phyloP scores from a whole-genome alignment of 2,329 filamentous ascomycete species.

The Ophiostoma australiae region DNA sequence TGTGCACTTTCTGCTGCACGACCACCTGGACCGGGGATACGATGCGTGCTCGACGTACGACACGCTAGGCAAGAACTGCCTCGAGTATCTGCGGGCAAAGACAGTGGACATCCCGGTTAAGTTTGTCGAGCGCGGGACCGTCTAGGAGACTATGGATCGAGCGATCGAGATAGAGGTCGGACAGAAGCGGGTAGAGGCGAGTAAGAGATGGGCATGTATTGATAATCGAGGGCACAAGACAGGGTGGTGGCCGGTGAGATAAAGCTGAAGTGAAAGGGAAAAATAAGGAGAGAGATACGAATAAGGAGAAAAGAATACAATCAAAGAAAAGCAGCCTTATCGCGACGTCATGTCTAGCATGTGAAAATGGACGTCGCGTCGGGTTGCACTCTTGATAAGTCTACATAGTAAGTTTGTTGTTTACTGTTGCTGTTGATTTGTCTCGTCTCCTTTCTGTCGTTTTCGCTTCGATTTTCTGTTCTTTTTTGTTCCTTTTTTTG shows the following conservation, averaged over 20 bases:
- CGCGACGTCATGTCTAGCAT: neutral
- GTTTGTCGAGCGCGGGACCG: conserved; percentile 40
- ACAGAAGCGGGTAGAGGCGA: neutral
- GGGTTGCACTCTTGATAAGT: neutral
- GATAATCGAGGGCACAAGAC: neutral
- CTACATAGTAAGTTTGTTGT: neutral
- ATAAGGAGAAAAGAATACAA: neutral
- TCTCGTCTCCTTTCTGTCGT: neutral
- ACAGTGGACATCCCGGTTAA: conserved; percentile 42
- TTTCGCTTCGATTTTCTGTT: neutral
- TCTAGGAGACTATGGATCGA: conserved; percentile 27
- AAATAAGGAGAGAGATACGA: neutral
- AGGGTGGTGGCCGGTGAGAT: conserved; percentile 4
- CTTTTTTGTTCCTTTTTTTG: neutral
- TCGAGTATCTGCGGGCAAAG: conserved; percentile 43
- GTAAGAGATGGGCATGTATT: neutral
- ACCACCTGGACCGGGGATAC: conserved; percentile 43
- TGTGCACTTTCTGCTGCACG: conserved; percentile 40
- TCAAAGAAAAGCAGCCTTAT: neutral
- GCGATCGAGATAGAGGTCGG: too few species aligned
- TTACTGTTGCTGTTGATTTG: neutral
- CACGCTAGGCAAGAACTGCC: conserved; percentile 43
- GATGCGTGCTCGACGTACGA: conserved; percentile 42
- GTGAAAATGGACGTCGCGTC: neutral
- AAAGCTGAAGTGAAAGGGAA: neutral